Evolutionary conservation across 2,329 filamentous ascomycete genomes (phyloP).

Genomic region (Chaetomiaceae sp.): DNA sequence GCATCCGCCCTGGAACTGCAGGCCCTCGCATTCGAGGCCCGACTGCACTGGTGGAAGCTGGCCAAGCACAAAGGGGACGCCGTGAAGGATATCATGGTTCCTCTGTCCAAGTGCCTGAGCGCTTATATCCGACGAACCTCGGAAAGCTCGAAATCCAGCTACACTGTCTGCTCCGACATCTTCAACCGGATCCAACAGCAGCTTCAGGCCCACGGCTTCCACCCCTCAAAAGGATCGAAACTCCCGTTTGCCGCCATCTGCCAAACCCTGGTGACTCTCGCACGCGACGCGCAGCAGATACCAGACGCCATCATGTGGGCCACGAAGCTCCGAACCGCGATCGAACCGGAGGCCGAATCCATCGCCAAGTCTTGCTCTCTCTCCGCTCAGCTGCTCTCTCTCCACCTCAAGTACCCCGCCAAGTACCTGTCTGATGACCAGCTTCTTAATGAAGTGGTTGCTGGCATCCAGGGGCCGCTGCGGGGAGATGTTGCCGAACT

Average conservation of each 20-base stretch:
- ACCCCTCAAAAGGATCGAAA: constrained; percentile 36
- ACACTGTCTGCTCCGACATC: constrained; percentile 36
- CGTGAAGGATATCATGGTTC: constrained; percentile 61
- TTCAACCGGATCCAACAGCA: constrained; percentile 37
- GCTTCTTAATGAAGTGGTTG: constrained; percentile 46
- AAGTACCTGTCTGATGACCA: constrained; percentile 36
- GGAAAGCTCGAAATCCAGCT: constrained; percentile 33
- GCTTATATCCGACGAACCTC: constrained; percentile 54
- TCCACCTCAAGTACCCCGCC: constrained; percentile 45
- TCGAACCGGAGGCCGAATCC: constrained; percentile 40
- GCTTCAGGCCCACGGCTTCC: constrained; percentile 34
- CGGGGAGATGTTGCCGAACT: constrained; percentile 57
- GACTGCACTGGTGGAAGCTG: constrained; percentile 63
- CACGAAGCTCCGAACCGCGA: constrained; percentile 38
- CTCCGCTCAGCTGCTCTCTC: constrained; percentile 51
- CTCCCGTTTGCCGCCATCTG: constrained; percentile 46
- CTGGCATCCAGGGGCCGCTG: constrained; percentile 54
- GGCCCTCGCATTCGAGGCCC: constrained; percentile 55
- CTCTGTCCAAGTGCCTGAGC: constrained; percentile 58
- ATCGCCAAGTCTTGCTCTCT: constrained; percentile 48
- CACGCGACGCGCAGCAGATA: constrained; percentile 43
- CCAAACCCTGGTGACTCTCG: constrained; percentile 45
- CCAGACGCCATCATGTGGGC: constrained; percentile 56
- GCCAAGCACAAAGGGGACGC: constrained; percentile 55
- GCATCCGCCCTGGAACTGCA: constrained; percentile 59